Conservation (phyloP, 257 asterid genomes). For the Ophiorrhiza pumila region DNA sequence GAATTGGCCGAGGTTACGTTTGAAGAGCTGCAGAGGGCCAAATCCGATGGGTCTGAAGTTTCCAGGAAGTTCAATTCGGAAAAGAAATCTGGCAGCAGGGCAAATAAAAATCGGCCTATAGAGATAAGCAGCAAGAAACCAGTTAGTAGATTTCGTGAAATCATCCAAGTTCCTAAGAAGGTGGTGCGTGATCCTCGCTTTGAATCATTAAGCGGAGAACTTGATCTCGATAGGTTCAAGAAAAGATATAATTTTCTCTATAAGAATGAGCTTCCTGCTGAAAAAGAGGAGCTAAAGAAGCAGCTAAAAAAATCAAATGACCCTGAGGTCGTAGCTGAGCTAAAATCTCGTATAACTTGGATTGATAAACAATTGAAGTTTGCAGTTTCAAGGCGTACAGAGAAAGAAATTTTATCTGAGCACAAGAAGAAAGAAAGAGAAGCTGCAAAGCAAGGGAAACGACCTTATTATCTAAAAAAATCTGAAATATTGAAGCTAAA, state of each 20-base stretch:
- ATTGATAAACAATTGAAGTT: conserved; percentile 73
- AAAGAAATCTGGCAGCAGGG: conserved; percentile 59
- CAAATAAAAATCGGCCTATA: conserved; percentile 93
- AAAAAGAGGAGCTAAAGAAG: conserved; percentile 75
- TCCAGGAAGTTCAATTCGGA: conserved; percentile 42
- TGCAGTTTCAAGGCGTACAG: conserved; percentile 55
- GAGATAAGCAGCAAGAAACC: conserved; percentile 91
- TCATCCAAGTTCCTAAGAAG: conserved; percentile 79
- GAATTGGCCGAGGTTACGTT: conserved; percentile 87
- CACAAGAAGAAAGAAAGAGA: conserved; percentile 96
- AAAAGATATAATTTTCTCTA: conserved; percentile 83
- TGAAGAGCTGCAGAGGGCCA: conserved; percentile 83
- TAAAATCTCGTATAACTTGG: conserved; percentile 45
- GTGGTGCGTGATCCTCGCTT: conserved; percentile 93
- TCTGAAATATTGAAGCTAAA: conserved; percentile 71
- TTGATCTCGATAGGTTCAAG: conserved; percentile 80
- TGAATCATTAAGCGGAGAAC: conserved; percentile 69
- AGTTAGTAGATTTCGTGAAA: conserved; percentile 70
- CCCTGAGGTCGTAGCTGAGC: conserved; percentile 46
- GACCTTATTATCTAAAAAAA: conserved; percentile 74
- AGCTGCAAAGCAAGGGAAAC: conserved; percentile 93
- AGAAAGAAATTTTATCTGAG: conserved; percentile 61
- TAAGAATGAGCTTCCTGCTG: conserved; percentile 72
- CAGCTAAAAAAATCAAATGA: conserved; percentile 62
- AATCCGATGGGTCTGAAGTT: conserved; percentile 80